Evolutionary conservation across 345 rosid genomes (phyloP).

Genomic region (Kernera saxatilis): DNA sequence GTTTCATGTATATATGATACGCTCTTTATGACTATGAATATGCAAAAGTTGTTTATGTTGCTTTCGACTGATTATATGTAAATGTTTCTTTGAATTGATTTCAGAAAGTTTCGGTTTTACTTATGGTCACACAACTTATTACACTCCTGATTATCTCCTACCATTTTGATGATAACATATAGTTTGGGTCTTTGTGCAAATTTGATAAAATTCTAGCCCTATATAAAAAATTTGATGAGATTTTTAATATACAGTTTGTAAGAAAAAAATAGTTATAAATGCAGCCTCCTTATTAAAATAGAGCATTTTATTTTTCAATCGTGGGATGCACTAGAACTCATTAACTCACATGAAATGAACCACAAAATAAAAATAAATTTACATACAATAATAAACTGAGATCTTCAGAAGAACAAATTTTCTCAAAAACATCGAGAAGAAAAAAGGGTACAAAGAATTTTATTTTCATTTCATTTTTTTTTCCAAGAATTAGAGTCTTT

Average conservation of each 20-base stretch:
- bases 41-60: not conserved
- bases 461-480: not conserved
- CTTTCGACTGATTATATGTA: not conserved
- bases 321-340: constrained; percentile 11
- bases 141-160: not conserved
- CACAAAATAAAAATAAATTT: not conserved
- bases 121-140: not conserved
- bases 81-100: not conserved
- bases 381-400: constrained; percentile 1
- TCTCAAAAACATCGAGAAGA: not conserved
- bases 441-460: not conserved
- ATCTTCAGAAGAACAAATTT: not conserved
- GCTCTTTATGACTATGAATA: not conserved
- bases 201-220: not conserved
- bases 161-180: not conserved
- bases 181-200: not conserved
- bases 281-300: not conserved
- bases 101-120: not conserved
- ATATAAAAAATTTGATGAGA: not conserved
- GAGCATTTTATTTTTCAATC: not conserved
- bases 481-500: constrained; percentile 15
- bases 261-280: not conserved
- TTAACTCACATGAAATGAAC: not conserved
- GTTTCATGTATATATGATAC: not conserved
- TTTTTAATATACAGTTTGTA: not conserved